These are phyloP conservation scores for Solanum medicagineum DNA, from an alignment of 257 asterid genomes.

Conservation along the genomic window DNA sequence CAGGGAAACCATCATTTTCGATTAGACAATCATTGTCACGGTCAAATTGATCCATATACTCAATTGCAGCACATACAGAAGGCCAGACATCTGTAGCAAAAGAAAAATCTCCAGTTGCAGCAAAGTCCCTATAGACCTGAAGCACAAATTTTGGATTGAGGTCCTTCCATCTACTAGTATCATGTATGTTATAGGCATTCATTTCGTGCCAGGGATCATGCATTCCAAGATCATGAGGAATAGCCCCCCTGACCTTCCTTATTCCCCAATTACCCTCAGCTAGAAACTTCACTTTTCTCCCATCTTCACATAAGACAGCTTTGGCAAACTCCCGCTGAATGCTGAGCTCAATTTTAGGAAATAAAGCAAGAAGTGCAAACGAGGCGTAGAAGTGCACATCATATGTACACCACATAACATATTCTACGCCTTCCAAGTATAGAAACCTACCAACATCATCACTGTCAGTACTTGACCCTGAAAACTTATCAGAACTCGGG, in stretches of 20 bases:
- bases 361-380: slow-evolving; percentile 88
- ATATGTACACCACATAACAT: slow-evolving; percentile 98
- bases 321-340: slow-evolving; percentile 91
- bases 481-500: slow-evolving; percentile 19
- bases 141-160: slow-evolving; percentile 88
- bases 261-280: slow-evolving; percentile 89
- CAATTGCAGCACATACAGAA: slow-evolving; percentile 85
- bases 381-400: slow-evolving; percentile 98
- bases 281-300: slow-evolving; percentile 62
- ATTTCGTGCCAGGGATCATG: slow-evolving; percentile 99
- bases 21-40: slow-evolving; percentile 70
- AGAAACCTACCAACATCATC: slow-evolving; percentile 88
- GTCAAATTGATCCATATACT: slow-evolving; percentile 97
- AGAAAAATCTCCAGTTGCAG: slow-evolving; percentile 78
- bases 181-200: slow-evolving; percentile 98
- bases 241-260: slow-evolving; percentile 88
- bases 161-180: slow-evolving; percentile 95
- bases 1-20: slow-evolving; percentile 95
- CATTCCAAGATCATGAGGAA: slow-evolving; percentile 97
- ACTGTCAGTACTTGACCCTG: slow-evolving; percentile 1
- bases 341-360: slow-evolving; percentile 89
- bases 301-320: slow-evolving; percentile 78
- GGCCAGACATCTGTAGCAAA: slow-evolving; percentile 95
- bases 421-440: slow-evolving; percentile 91
- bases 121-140: slow-evolving; percentile 87